phyloP scores from a whole-genome alignment of 306 rosid genomes.

The Arachis hypogaea region DNA sequence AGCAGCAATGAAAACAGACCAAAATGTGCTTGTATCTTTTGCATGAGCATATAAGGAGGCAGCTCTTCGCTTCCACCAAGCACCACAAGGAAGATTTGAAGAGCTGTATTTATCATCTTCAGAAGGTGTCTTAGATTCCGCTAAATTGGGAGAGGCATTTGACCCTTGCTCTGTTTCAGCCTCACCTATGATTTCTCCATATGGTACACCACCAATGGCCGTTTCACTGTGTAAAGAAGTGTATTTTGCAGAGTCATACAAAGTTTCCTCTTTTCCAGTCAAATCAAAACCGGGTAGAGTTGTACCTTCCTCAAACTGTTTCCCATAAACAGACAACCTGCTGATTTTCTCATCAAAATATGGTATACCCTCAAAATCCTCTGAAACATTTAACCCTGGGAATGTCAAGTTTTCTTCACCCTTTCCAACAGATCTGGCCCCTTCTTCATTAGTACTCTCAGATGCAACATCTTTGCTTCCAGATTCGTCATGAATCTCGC shows the following conservation, averaged over 20 bases:
- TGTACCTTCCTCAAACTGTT: conserved; percentile 71
- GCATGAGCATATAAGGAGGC: conserved; percentile 84
- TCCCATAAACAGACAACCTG: conserved; percentile 53
- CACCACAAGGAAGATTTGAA: conserved; percentile 79
- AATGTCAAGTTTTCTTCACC: conserved; percentile 59
- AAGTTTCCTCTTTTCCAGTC: conserved; percentile 56
- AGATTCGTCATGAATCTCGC: conserved; percentile 52
- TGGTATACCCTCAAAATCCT: conserved; percentile 64
- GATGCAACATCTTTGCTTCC: conserved; percentile 49
- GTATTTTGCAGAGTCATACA: conserved; percentile 56
- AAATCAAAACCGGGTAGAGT: conserved; percentile 57
- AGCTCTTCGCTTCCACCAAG: conserved; percentile 98
- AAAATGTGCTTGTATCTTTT: conserved; percentile 79
- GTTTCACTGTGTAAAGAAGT: conserved; percentile 60
- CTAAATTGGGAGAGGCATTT: conserved; percentile 48
- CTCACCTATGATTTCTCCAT: conserved; percentile 49
- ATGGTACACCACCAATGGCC: conserved; percentile 48
- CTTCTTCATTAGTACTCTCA: conserved; percentile 55
- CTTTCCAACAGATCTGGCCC: conserved; percentile 58
- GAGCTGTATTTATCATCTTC: conserved; percentile 47
- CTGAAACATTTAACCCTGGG: conserved; percentile 58
- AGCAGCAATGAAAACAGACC: conserved; percentile 94
- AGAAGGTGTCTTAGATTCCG: conserved; percentile 47
- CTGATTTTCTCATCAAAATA: conserved; percentile 59
- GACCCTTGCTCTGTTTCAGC: conserved; percentile 57